These are phyloP conservation scores for Boletellus ananas DNA, from an alignment of 768 basidiomycete genomes.

Conservation along the genomic window DNA sequence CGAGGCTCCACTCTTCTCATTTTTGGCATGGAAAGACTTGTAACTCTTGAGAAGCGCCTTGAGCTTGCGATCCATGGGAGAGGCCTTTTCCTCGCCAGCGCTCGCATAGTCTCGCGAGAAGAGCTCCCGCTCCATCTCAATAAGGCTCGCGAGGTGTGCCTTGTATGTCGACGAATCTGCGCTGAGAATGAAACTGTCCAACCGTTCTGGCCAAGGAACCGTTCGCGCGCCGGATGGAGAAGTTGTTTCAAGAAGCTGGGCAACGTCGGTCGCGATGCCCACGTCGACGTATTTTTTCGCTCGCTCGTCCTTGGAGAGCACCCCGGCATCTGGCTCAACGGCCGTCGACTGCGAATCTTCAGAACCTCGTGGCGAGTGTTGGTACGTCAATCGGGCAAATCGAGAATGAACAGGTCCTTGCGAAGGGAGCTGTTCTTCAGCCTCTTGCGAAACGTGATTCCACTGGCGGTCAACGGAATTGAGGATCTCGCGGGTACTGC, in stretches of 20 bases:
- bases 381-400: conserved; percentile 18
- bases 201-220: conserved; percentile 40
- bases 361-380: conserved; percentile 54
- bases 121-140: conserved; percentile 35
- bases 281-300: conserved; percentile 16
- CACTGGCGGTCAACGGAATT: conserved; percentile 44
- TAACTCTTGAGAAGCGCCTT: conserved; percentile 43
- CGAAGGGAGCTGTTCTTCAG: conserved; percentile 39
- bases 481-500: conserved; percentile 42
- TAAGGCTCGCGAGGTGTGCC: conserved; percentile 31
- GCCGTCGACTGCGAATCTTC: conserved; percentile 61
- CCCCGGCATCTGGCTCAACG: conserved; percentile 29
- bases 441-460: conserved; percentile 40
- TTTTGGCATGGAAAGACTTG: conserved; percentile 31
- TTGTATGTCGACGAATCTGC: conserved; percentile 36
- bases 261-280: conserved; percentile 18
- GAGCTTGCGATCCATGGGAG: conserved; percentile 35
- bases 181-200: conserved; percentile 35
- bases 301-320: conserved; percentile 13
- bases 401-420: conserved; percentile 4
- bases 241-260: conserved; percentile 17
- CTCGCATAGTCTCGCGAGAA: conserved; percentile 21
- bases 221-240: conserved; percentile 23
- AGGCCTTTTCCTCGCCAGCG: conserved; percentile 23
- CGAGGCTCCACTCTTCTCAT: conserved; percentile 38